These are phyloP conservation scores for Pleurotus platypus DNA, from an alignment of 768 basidiomycete species.

Conservation along the genomic window DNA sequence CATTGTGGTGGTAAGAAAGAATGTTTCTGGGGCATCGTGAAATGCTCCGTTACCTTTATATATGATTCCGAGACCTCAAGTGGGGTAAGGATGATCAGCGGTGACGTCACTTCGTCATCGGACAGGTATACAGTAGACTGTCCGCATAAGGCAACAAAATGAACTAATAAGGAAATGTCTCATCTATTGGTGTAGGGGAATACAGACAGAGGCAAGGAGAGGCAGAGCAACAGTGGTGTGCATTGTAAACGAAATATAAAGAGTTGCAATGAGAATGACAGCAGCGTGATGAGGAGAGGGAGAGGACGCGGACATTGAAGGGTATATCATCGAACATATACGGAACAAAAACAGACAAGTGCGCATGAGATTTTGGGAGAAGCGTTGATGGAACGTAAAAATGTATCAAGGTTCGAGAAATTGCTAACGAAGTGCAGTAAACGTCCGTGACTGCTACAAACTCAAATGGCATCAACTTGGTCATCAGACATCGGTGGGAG, in stretches of 20 bases:
- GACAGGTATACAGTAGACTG: not conserved
- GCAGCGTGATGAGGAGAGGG: not conserved
- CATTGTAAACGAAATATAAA: not conserved
- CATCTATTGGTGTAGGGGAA: not conserved
- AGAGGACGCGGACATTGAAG: not conserved
- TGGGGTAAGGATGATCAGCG: not conserved
- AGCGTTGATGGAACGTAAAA: not conserved
- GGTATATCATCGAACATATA: constrained; percentile 1
- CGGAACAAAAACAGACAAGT: not conserved
- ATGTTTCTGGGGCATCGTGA: not conserved
- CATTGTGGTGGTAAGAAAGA: constrained; percentile 16
- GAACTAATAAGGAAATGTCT: not conserved
- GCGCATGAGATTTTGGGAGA: not conserved
- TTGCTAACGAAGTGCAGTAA: not conserved
- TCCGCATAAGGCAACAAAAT: not conserved
- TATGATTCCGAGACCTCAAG: too few species aligned
- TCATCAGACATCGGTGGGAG: not conserved
- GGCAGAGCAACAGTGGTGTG: not conserved
- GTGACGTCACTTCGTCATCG: not conserved
- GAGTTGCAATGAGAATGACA: constrained; percentile 2
- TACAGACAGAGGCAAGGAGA: not conserved
- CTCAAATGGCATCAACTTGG: not conserved
- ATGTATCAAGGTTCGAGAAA: not conserved
- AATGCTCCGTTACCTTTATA: too few species aligned
- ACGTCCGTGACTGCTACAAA: not conserved